A percentile compares a stretch with the other conserved stretches of the same genome.
These are phyloP conservation scores for Kalmanozyma brasiliensis DNA, from an alignment of 1,284 basidiomycete genomes.

Conservation along the genomic window DNA sequence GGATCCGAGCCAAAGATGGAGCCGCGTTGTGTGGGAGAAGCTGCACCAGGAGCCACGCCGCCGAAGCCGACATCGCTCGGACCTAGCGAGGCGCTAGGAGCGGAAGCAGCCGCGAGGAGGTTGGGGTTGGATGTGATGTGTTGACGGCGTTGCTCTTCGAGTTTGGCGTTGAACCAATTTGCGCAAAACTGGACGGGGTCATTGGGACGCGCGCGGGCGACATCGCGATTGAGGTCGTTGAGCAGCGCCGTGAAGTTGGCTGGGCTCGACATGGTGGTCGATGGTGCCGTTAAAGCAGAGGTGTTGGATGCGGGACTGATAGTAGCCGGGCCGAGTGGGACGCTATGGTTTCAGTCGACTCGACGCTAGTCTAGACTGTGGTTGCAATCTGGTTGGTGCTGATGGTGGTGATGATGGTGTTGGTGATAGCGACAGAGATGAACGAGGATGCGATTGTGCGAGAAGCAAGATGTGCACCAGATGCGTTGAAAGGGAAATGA, in stretches of 20 bases:
- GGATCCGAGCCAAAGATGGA: conserved; percentile 41
- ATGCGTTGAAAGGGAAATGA: not conserved
- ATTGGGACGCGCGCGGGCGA: conserved; percentile 82
- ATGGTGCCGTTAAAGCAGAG: too few species aligned
- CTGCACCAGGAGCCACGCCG: conserved; percentile 24
- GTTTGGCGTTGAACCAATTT: conserved; percentile 89
- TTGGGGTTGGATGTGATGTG: conserved; percentile 69
- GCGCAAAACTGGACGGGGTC: conserved; percentile 94
- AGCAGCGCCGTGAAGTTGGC: conserved; percentile 72
- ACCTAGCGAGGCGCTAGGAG: conserved; percentile 11
- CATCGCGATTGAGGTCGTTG: conserved; percentile 86
- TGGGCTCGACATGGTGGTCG: conserved; percentile 46
- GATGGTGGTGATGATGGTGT: not conserved
- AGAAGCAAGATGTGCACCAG: not conserved
- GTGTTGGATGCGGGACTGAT: too few species aligned
- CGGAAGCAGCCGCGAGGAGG: conserved; percentile 11
- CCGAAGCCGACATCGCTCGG: conserved; percentile 27
- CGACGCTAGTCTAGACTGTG: too few species aligned
- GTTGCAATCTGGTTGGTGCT: too few species aligned
- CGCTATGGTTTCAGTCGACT: too few species aligned
- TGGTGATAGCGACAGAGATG: conserved; percentile 1
- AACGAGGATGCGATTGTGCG: too few species aligned
- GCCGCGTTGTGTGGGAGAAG: conserved; percentile 44
- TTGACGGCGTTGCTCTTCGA: conserved; percentile 83
- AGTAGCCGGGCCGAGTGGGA: too few species aligned